Conservation (phyloP, 352 stramenopile species). For the Phytophthora boehmeriae region DNA sequence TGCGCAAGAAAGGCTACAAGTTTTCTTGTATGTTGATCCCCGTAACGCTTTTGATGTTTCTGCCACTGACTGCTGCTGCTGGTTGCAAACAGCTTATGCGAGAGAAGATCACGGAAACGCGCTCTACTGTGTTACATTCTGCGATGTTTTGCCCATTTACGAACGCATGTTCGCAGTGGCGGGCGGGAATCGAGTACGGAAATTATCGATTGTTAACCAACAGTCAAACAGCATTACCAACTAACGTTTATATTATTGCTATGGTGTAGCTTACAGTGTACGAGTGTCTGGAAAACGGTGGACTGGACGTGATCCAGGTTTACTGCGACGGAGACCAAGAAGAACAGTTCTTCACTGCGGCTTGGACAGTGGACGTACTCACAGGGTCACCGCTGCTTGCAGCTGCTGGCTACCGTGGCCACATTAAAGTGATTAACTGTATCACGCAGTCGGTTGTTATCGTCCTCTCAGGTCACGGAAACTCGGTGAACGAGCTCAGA, state of each 20-base stretch:
- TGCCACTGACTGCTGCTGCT: conserved; percentile 3
- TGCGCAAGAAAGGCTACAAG: conserved; percentile 69
- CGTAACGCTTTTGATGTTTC: background rate
- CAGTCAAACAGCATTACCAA: background rate
- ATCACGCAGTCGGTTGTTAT: conserved; percentile 79
- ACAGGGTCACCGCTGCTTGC: conserved; percentile 74
- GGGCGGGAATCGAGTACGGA: conserved; percentile 69
- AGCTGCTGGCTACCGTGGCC: conserved; percentile 65
- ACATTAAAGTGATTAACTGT: conserved; percentile 88
- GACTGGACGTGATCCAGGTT: conserved; percentile 79
- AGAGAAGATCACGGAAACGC: conserved; percentile 77
- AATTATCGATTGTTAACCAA: background rate
- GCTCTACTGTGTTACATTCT: conserved; percentile 82
- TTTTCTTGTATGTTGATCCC: conserved; percentile 59
- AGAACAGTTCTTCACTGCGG: conserved; percentile 80
- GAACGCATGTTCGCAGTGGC: conserved; percentile 76
- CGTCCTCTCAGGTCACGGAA: conserved; percentile 89
- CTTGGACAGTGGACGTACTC: conserved; percentile 80
- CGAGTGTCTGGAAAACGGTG: conserved; percentile 75
- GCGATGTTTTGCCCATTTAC: conserved; percentile 67
- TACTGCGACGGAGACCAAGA: conserved; percentile 80
- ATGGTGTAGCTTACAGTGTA: conserved; percentile 68
- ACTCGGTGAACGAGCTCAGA: conserved; percentile 93
- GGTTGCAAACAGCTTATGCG: conserved; percentile 51
- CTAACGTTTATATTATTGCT: background rate